Evolutionary conservation across 1,284 basidiomycete genomes (phyloP), one percentile per base, ranked within the genome.

Genomic region (Cerioporus squamosus): DNA sequence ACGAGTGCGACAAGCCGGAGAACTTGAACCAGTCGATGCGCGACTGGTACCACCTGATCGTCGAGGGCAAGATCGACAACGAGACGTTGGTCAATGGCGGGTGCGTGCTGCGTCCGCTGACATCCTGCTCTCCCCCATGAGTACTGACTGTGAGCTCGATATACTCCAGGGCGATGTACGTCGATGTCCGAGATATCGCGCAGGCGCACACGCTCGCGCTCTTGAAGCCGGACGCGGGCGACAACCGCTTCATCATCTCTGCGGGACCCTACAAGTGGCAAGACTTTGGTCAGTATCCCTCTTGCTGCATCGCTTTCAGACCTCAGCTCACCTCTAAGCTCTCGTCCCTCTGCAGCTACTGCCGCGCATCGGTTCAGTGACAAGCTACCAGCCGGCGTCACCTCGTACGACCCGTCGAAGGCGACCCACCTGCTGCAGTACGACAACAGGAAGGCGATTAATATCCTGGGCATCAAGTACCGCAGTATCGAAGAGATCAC

Each of bases 151-250:
- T 57, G 44, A 38, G 20, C 43, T 12, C 12, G 14, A 9, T 7
- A 3, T n/a, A 22, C 9, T 14, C 3, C 42, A 70, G 68, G 2
- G 33, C 51, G 44, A 38, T 44, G 40, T 88, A 77, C 73, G 79
- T 87, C 36, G 85, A 89, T 60, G 87, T 88, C 1, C 78, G 86
- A 14, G 86, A 89, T 64, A 74, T 90, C 20, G 87, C 83, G 0
- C 72, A 78, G 6, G 84, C 82, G 0, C 87, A 91, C 62, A 73
- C 81, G 3, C 74, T 79, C 8, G 83, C 87, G 0, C 74, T 89
- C 1, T 75, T 79, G 38, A 78, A 77, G 36, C 72, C 77, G 4
- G 79, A 80, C n/a, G 89, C 88, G 0, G 81, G 80, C 5, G 85
- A 83, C 0, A 73, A 91, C 61, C 78, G 91, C 1, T 83, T 87